These are phyloP conservation scores for Conticribra guillardii DNA, from an alignment of 108 stramenopile species.

Conservation along the genomic window DNA sequence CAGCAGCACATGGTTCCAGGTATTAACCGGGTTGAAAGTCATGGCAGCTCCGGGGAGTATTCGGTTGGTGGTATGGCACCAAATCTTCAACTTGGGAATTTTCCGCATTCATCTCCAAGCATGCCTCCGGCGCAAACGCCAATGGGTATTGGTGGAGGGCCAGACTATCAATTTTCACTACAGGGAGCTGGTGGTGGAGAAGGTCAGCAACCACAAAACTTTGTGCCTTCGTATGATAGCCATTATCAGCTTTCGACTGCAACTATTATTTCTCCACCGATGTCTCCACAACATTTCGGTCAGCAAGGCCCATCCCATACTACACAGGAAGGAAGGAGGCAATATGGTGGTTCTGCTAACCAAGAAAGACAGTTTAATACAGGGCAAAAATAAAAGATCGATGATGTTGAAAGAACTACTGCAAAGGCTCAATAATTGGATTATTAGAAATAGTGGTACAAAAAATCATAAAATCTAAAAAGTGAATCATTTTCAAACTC, in stretches of 20 bases:
- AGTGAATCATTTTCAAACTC: too few species aligned
- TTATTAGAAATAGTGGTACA: too few species aligned
- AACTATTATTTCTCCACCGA: constrained; percentile 11
- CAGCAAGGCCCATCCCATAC: background rate
- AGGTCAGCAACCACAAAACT: background rate
- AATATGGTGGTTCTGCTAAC: background rate
- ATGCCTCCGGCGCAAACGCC: background rate
- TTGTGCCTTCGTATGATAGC: background rate
- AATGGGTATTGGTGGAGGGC: constrained; percentile 6
- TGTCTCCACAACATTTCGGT: constrained; percentile 9
- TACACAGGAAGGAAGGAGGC: background rate
- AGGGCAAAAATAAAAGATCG: background rate
- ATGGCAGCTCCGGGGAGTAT: constrained; percentile 6
- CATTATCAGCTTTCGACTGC: constrained; percentile 2
- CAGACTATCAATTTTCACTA: background rate
- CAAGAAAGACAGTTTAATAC: background rate
- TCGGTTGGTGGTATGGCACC: constrained; percentile 1
- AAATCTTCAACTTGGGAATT: background rate
- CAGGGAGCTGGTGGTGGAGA: background rate
- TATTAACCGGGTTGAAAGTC: constrained; percentile 10
- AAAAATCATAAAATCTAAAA: too few species aligned
- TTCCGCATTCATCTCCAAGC: background rate
- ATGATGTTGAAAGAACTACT: too few species aligned
- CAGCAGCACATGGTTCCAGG: background rate
- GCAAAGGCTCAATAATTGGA: too few species aligned